Percentiles rank a stretch among this genome's conserved stretches.
Evolutionary conservation across 169 alveolate genomes (phyloP).

Genomic region (Plasmodium sp.): DNA sequence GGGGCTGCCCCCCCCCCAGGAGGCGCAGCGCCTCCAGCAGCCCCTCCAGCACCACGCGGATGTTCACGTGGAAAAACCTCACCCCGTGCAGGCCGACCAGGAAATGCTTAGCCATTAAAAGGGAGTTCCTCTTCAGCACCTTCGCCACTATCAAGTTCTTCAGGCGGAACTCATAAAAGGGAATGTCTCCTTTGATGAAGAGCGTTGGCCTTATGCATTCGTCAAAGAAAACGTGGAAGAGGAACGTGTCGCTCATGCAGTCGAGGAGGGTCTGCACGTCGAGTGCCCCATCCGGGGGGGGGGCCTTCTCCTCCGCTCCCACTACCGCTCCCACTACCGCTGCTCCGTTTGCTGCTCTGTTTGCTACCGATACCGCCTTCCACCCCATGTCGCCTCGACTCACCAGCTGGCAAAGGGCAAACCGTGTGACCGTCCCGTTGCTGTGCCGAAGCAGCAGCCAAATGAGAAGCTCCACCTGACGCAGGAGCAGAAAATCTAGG

Average conservation of each 20-base stretch:
- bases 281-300: not conserved
- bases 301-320: not conserved
- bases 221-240: constrained; percentile 55
- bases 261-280: constrained; percentile 23
- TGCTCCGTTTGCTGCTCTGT: not conserved
- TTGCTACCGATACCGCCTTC: not conserved
- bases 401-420: constrained; percentile 12
- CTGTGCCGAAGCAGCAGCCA: constrained; percentile 31
- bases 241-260: constrained; percentile 61
- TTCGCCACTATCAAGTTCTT: constrained; percentile 41
- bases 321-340: not conserved
- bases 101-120: not conserved
- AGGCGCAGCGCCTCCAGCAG: not conserved
- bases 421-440: constrained; percentile 41
- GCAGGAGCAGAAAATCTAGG: constrained; percentile 9
- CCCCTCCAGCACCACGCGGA: constrained; percentile 18
- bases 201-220: constrained; percentile 62
- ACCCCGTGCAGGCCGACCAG: not conserved
- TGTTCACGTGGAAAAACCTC: not conserved
- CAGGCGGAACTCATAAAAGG: constrained; percentile 2
- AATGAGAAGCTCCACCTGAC: constrained; percentile 3
- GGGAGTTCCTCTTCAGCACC: constrained; percentile 25
- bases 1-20: not conserved
- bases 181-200: constrained; percentile 54
- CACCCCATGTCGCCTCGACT: not conserved